phyloP scores from a whole-genome alignment of 331 rosid genomes.

The Quercus tomentella region DNA sequence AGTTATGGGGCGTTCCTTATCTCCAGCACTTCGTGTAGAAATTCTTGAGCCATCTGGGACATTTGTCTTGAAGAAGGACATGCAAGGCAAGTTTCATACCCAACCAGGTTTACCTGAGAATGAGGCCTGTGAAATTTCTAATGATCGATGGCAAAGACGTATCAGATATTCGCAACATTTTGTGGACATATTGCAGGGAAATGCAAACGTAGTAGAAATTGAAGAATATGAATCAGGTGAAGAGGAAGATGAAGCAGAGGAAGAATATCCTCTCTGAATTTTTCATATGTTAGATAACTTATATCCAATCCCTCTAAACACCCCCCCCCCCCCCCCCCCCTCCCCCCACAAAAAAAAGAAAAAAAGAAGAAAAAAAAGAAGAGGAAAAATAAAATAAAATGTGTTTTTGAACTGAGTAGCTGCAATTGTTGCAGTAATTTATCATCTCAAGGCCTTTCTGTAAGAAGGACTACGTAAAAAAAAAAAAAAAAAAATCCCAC shows the following conservation, averaged over 20 bases:
- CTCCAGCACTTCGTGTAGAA: slow-evolving; percentile 58
- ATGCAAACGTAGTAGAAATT: slow-evolving; percentile 12
- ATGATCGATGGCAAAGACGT: slow-evolving; percentile 17
- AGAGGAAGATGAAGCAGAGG: slow-evolving; percentile 49
- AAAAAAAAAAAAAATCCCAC: no score
- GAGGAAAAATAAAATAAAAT: no score
- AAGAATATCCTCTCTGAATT: slow-evolving; percentile 37
- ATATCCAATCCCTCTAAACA: no score
- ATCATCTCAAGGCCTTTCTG: not conserved
- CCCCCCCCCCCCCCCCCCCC: not conserved
- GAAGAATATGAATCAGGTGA: slow-evolving; percentile 45
- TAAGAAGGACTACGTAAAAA: not conserved
- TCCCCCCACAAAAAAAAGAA: no score
- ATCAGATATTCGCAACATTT: slow-evolving; percentile 30
- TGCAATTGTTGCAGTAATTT: not conserved
- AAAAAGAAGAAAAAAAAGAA: no score
- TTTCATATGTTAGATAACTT: not conserved
- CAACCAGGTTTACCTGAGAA: slow-evolving; percentile 19
- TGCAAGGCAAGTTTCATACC: slow-evolving; percentile 13
- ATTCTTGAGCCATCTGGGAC: slow-evolving; percentile 51
- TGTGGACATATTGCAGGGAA: slow-evolving; percentile 36
- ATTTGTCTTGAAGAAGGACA: slow-evolving; percentile 50
- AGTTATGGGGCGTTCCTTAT: slow-evolving; percentile 54
- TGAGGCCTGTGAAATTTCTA: not conserved
- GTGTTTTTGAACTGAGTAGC: not conserved